phyloP scores from a whole-genome alignment of 2,329 filamentous ascomycete species.

The Monilinia fructigena region DNA sequence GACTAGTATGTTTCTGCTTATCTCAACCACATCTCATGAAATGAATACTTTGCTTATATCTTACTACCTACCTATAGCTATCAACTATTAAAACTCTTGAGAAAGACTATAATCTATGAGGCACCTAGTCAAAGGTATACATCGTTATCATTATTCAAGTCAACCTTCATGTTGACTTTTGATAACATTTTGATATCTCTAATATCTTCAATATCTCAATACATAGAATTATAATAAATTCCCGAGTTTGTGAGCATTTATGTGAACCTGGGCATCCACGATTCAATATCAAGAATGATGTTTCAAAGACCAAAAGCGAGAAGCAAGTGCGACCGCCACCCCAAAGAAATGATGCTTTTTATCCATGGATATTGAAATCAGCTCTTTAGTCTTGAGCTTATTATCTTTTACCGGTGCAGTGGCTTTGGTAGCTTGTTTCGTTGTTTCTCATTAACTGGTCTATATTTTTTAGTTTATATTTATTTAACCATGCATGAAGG shows the following conservation, averaged over 20 bases:
- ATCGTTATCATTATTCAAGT: too few species aligned
- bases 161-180: neutral
- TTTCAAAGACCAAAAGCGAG: neutral
- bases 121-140: too few species aligned
- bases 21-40: neutral
- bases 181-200: neutral
- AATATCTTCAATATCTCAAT: neutral
- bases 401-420: neutral
- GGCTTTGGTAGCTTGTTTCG: neutral
- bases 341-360: neutral
- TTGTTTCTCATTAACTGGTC: too few species aligned
- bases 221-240: neutral
- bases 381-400: neutral
- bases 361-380: too few species aligned
- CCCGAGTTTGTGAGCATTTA: neutral
- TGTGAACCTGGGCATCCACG: too few species aligned
- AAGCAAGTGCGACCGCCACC: neutral
- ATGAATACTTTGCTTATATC: neutral
- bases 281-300: neutral
- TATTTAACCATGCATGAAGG: neutral
- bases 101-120: too few species aligned
- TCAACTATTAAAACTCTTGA: too few species aligned
- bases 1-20: neutral
- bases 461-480: neutral
- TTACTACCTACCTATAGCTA: too few species aligned